phyloP scores from a whole-genome alignment of 2,329 filamentous ascomycete genomes.

The Aspergillus sp. region DNA sequence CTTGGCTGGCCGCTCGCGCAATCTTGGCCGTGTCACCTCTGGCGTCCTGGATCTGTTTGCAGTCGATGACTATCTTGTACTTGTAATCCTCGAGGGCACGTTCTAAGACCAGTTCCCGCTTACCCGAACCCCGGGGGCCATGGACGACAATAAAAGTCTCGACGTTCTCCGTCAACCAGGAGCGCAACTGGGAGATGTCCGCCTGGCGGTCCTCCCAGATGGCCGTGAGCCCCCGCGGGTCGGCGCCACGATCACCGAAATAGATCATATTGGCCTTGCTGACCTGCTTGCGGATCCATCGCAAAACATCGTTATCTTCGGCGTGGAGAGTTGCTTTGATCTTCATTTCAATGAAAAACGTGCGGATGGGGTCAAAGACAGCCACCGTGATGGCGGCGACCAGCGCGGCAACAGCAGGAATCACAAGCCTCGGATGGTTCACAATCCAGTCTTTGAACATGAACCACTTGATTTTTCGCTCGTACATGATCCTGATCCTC shows the following conservation, averaged over 20 bases:
- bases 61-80: constrained; percentile 84
- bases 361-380: constrained; percentile 90
- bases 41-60: constrained; percentile 88
- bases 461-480: constrained; percentile 72
- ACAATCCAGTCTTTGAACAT: constrained; percentile 86
- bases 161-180: constrained; percentile 82
- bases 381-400: constrained; percentile 80
- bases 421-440: constrained; percentile 81
- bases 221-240: constrained; percentile 70
- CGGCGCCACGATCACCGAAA: constrained; percentile 48
- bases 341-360: constrained; percentile 87
- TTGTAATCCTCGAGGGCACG: constrained; percentile 74
- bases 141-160: constrained; percentile 94
- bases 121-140: constrained; percentile 86
- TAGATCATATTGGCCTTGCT: constrained; percentile 46
- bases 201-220: constrained; percentile 86
- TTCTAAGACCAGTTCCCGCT: constrained; percentile 81
- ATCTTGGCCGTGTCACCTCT: constrained; percentile 86
- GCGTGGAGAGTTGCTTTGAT: constrained; percentile 75
- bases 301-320: constrained; percentile 69
- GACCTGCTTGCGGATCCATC: constrained; percentile 74
- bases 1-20: constrained; percentile 72
- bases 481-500: constrained; percentile 77
- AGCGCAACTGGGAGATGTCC: constrained; percentile 77
- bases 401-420: constrained; percentile 78